Conservation (phyloP, 768 basidiomycete genomes). For the Termitomyces sp. region DNA sequence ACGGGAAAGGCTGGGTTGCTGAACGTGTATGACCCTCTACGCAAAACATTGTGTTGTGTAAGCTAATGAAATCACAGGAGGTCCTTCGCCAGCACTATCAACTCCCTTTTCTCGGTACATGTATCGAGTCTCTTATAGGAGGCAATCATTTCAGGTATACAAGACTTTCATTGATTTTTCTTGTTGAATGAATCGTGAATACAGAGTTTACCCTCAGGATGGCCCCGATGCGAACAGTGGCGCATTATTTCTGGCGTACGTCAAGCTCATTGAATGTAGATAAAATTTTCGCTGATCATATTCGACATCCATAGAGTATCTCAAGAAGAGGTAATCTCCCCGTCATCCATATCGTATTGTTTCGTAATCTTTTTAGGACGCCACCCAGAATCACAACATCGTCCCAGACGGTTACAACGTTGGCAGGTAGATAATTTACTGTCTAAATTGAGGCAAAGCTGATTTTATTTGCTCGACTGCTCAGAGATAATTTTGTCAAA, state of each 20-base stretch:
- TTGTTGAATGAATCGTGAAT: not conserved
- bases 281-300: not conserved
- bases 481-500: constrained; percentile 32
- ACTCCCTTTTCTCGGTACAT: constrained; percentile 65
- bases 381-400: constrained; percentile 18
- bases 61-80: constrained; percentile 39
- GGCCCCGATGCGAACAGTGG: constrained; percentile 22
- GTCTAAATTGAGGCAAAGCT: not conserved
- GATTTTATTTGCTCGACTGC: not conserved
- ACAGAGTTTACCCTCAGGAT: constrained; percentile 19
- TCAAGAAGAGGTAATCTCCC: constrained; percentile 5
- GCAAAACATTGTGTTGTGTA: not conserved
- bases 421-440: constrained; percentile 16
- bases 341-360: not conserved
- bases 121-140: constrained; percentile 64
- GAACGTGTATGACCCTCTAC: constrained; percentile 22
- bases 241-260: constrained; percentile 22
- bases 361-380: constrained; percentile 7
- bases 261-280: not conserved
- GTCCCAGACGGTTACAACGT: constrained; percentile 22
- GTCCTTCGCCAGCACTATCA: constrained; percentile 68
- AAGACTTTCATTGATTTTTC: not conserved
- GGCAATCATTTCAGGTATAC: constrained; percentile 64
- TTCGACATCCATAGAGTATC: constrained; percentile 1
- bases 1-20: constrained; percentile 56